Evolutionary conservation across 75 land plant genomes (phyloP).

Genomic region (Selaginella tamariscina): DNA sequence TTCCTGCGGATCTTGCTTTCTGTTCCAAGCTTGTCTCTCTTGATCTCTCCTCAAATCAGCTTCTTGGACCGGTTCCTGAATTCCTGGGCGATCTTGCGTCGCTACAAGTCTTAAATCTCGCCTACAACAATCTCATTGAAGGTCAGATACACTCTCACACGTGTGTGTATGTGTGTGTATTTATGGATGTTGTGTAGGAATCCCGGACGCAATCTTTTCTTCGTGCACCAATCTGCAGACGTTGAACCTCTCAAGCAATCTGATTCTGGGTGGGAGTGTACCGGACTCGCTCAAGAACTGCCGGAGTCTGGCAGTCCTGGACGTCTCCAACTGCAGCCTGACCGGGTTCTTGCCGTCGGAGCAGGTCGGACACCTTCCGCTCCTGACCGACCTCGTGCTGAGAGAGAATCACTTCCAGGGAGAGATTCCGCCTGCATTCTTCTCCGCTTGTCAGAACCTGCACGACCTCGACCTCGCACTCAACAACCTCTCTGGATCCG

Average conservation of each 20-base stretch:
- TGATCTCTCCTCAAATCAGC: not conserved
- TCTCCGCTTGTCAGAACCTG: slow-evolving; percentile 13
- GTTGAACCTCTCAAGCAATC: not conserved
- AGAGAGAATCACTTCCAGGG: slow-evolving; percentile 15
- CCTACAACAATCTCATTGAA: not conserved
- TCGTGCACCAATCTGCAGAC: not conserved
- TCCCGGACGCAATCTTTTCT: not conserved
- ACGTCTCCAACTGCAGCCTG: slow-evolving; percentile 13
- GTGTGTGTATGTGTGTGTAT: no score
- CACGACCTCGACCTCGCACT: slow-evolving; percentile 19
- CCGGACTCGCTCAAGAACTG: not conserved
- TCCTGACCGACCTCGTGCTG: slow-evolving; percentile 15
- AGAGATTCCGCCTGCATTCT: slow-evolving; percentile 15
- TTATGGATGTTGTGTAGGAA: no score
- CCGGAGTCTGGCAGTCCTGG: not conserved
- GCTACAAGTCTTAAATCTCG: not conserved
- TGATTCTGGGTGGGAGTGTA: not conserved
- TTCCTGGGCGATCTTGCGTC: not conserved
- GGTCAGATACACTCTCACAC: no score
- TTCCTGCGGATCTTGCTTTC: not conserved
- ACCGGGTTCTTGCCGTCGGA: slow-evolving; percentile 15
- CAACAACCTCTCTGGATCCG: slow-evolving; percentile 23
- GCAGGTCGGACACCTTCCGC: not conserved
- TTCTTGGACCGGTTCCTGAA: not conserved
- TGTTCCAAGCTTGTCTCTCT: not conserved